Conservation (phyloP, 2,329 filamentous ascomycete genomes). For the Lachnellula willkommii region DNA sequence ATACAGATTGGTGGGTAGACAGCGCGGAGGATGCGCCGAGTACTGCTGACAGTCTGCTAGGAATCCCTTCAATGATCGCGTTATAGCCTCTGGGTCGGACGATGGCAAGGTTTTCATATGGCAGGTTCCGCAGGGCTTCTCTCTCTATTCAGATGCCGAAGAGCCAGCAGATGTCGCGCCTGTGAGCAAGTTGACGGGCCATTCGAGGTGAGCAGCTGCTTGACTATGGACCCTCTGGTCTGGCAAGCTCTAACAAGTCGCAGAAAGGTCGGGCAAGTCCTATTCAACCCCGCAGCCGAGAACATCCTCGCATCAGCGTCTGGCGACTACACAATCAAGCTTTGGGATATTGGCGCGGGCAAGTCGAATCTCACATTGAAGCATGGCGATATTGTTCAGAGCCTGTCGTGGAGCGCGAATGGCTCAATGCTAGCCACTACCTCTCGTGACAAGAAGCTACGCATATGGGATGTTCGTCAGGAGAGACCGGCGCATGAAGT, state of each 20-base stretch:
- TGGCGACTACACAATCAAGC: slow-evolving; percentile 88
- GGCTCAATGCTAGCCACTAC: slow-evolving; percentile 85
- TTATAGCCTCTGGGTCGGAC: slow-evolving; percentile 91
- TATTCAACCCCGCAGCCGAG: slow-evolving; percentile 95
- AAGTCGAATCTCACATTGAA: slow-evolving; percentile 70
- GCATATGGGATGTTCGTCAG: slow-evolving; percentile 95
- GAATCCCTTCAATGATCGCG: slow-evolving; percentile 92
- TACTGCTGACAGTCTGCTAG: slow-evolving; percentile 40
- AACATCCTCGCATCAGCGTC: slow-evolving; percentile 93
- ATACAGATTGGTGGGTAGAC: slow-evolving; percentile 82
- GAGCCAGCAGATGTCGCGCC: slow-evolving; percentile 78
- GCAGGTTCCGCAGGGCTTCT: slow-evolving; percentile 86
- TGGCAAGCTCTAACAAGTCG: slow-evolving; percentile 23
- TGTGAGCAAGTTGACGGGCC: slow-evolving; percentile 74
- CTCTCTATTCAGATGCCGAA: slow-evolving; percentile 77
- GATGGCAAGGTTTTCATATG: slow-evolving; percentile 97
- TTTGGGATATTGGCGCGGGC: slow-evolving; percentile 87
- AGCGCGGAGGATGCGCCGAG: neutral
- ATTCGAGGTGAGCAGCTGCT: slow-evolving; percentile 60
- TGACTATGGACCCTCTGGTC: neutral
- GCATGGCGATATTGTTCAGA: slow-evolving; percentile 89
- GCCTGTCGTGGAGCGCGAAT: slow-evolving; percentile 89
- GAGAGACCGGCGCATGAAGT: slow-evolving; percentile 81
- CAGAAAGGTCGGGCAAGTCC: slow-evolving; percentile 95
- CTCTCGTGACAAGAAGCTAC: slow-evolving; percentile 95